Evolutionary conservation across 768 basidiomycete species (phyloP), one percentile per base, ranked within the genome.

Genomic region (Leccinum longicurvipes): DNA sequence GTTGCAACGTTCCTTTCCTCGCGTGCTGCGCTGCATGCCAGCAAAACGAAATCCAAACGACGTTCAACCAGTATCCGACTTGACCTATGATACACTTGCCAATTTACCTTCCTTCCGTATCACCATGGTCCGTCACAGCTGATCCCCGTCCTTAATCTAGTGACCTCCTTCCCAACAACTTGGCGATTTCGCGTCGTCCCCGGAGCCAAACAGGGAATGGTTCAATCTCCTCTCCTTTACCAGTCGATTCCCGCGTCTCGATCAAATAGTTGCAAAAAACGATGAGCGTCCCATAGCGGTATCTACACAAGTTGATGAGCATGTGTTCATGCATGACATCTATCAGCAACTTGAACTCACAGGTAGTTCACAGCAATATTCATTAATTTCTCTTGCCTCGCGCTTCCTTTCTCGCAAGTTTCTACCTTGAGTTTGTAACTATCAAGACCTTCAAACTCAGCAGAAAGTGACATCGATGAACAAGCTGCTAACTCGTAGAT

Each of bases 221-320:
- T 10, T 74, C 72, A n/a, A n/a, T n/a, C 42, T 71, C 69, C 46
- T 67, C 68, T 12, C 67, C 68, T 48, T 74, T 59, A 11, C 60
- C 74, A 29, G 74, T 73, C 62, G 75, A 75, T 59, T 75, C 74
- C 48, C 72, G 69, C 59, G 67, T 70, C 71, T 96, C 93, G 51
- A 98, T 85, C 61, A 98, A 79, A 70, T 96, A 98, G 69, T 97
- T 94, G 47, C 97, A 89, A 56, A 99, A 91, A 5, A 92, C 92
- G 62, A 98, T 96, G 31, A 97, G 77, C 4, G 91, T 86, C 7
- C 90, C 96, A 66, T 98, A 97, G 59, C 88, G 87, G 68, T 89
- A 91, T 58, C 89, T 91, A 57, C 46, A 47, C 17, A 45, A 8
- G 12, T 21, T 14, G 4, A 29, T 66, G 47, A 68, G 59, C 39